A percentile compares a stretch with the other conserved stretches of the same genome.
These are phyloP conservation scores for Arthrobotrys sinensis DNA, from an alignment of 2,329 filamentous ascomycete genomes.

Conservation along the genomic window DNA sequence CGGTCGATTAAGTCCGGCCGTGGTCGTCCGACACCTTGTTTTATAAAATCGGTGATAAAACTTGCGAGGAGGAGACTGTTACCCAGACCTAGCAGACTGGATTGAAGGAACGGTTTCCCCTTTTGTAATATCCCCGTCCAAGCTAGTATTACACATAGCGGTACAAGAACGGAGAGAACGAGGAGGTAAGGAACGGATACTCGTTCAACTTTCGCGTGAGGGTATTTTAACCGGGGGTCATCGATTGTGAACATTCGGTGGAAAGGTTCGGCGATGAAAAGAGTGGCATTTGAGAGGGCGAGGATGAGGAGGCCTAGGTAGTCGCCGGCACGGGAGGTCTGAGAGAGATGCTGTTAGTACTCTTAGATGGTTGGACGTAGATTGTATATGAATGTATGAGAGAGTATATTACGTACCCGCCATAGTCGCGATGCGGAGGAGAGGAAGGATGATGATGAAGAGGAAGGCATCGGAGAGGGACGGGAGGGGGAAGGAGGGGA, in stretches of 20 bases:
- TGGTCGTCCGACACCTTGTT: slow-evolving; percentile 77
- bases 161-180: slow-evolving; percentile 74
- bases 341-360: slow-evolving; percentile 60
- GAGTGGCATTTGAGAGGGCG: slow-evolving; percentile 62
- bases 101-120: slow-evolving; percentile 73
- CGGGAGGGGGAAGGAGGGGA: slow-evolving; percentile 13
- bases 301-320: slow-evolving; percentile 84
- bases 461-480: slow-evolving; percentile 63
- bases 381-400: slow-evolving; percentile 23
- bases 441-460: slow-evolving; percentile 69
- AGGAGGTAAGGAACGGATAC: slow-evolving; percentile 85
- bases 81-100: slow-evolving; percentile 84
- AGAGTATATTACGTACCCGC: slow-evolving; percentile 66
- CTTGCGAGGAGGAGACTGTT: slow-evolving; percentile 83
- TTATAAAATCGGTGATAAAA: slow-evolving; percentile 90
- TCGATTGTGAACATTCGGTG: slow-evolving; percentile 94
- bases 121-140: slow-evolving; percentile 32
- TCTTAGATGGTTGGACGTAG: neutral
- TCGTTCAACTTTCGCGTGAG: slow-evolving; percentile 85
- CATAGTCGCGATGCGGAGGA: slow-evolving; percentile 70
- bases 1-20: slow-evolving; percentile 90
- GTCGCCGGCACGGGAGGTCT: slow-evolving; percentile 89
- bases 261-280: slow-evolving; percentile 80
- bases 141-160: slow-evolving; percentile 10
- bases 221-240: slow-evolving; percentile 86